phyloP scores from a whole-genome alignment of 1,284 basidiomycete species.

The Ceraceosorus bombacis region DNA sequence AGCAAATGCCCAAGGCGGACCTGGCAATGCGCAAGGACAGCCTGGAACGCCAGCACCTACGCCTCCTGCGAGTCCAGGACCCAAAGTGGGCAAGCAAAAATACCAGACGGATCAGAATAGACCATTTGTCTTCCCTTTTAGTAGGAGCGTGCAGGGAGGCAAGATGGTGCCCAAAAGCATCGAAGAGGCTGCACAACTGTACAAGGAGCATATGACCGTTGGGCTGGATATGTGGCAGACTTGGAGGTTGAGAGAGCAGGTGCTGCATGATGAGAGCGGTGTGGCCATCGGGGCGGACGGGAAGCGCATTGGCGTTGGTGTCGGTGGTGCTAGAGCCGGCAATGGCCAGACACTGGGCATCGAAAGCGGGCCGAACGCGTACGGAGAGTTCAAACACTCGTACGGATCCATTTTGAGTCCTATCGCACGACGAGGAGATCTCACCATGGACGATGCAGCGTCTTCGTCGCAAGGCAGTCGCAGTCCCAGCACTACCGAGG shows the following conservation, averaged over 20 bases:
- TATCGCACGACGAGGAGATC: slow-evolving; percentile 6
- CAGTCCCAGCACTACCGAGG: slow-evolving; percentile 31
- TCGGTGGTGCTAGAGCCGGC: slow-evolving; percentile 6
- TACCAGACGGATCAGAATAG: slow-evolving; percentile 94
- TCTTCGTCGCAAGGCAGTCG: slow-evolving; percentile 33
- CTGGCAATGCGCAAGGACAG: slow-evolving; percentile 15
- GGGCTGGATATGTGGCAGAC: slow-evolving; percentile 83
- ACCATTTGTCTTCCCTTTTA: slow-evolving; percentile 94
- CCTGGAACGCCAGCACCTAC: slow-evolving; percentile 66
- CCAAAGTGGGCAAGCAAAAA: slow-evolving; percentile 92
- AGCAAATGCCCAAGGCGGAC: slow-evolving; percentile 80
- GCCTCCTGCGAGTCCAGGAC: slow-evolving; percentile 62
- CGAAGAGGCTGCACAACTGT: slow-evolving; percentile 86
- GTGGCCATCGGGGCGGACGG: slow-evolving; percentile 60
- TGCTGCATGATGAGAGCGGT: slow-evolving; percentile 85
- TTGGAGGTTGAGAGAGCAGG: slow-evolving; percentile 90
- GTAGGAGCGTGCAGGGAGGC: slow-evolving; percentile 51
- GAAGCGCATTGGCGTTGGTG: slow-evolving; percentile 26
- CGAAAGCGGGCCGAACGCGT: too few relatives aligned
- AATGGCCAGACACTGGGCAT: background rate
- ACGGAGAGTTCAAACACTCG: background rate
- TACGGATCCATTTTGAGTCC: slow-evolving; percentile 5
- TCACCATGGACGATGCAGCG: slow-evolving; percentile 3
- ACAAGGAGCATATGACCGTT: slow-evolving; percentile 81
- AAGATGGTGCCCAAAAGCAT: slow-evolving; percentile 81